These are phyloP conservation scores for Cnidoscolus chayamansa DNA, from an alignment of 441 rosid species.

Conservation along the genomic window DNA sequence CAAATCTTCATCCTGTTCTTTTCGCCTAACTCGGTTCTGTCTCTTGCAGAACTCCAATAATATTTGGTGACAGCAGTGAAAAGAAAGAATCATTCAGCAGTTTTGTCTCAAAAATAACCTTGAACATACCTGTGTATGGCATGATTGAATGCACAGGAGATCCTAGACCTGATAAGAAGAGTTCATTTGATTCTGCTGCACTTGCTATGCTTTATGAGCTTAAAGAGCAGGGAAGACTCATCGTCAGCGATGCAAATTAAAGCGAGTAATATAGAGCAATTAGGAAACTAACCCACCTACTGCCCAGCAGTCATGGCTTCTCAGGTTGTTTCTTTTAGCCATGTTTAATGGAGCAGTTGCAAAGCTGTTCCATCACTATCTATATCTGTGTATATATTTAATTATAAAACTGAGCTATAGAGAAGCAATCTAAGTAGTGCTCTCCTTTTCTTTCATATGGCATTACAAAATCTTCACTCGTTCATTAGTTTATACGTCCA, in stretches of 20 bases:
- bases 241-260: slow-evolving; percentile 21
- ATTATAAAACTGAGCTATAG: no score
- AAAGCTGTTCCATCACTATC: no score
- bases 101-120: slow-evolving; percentile 46
- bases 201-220: slow-evolving; percentile 58
- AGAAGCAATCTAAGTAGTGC: no score
- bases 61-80: slow-evolving; percentile 44
- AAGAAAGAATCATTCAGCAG: slow-evolving; percentile 46
- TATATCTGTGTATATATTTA: no score
- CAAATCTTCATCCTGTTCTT: neutral
- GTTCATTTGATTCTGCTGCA: slow-evolving; percentile 80
- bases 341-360: no score
- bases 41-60: slow-evolving; percentile 43
- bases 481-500: no score
- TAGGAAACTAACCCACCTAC: no score
- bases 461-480: no score
- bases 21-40: slow-evolving; percentile 13
- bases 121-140: slow-evolving; percentile 52
- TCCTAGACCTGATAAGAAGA: slow-evolving; percentile 76
- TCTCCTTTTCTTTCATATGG: no score
- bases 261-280: no score
- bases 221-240: slow-evolving; percentile 43
- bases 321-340: no score
- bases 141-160: slow-evolving; percentile 53
- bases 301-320: no score